Base-by-base conservation (phyloP, 2,329 filamentous ascomycete genomes). In the Sordariomycetes sp. region DNA sequence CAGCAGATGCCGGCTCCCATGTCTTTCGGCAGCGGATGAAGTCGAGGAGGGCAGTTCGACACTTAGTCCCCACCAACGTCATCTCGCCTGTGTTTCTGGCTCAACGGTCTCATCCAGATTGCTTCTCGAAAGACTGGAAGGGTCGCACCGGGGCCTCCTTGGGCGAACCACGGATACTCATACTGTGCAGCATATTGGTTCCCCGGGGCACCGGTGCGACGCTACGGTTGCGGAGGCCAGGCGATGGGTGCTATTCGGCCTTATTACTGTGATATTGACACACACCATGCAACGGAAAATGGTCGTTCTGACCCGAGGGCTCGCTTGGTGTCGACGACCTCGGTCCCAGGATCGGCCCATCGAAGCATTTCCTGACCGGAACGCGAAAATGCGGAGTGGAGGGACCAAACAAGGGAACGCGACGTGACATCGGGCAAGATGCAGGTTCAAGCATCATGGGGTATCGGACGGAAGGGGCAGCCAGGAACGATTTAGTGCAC, bases 91-190 rank as follows among this genome's bases (percentile, higher is more conserved):
- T 20, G 10, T 48, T 25, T 48, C 35, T 45, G 36, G n/a, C 17
- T 42, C 22, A 42, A 42, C 54, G 54, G 54, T 35, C 34, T 51
- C 34, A 34, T 50, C 1, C 45, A 50, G 35, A 56, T 56, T 56
- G 54, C 54, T 56, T 56, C 54, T 56, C 34, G 54, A 56, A 56
- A 51, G 34, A 48, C 25, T 32, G 39, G 39, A 51, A 56, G 54
- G 45, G 45, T 50, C n/a, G 45, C 45, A 50, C 45, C 20, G 45
- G n/a, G n/a, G 45, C 45, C 39, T 7, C 24, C n/a, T n/a, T n/a
- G n/a, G n/a, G 45, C 45, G 20, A 12, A 12, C 45, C 45, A 22
- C 36, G 45, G 22, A 20, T 24, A 22, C n/a, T 50, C n/a, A 6
- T 50, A 22, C 45, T 50, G 45, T 24, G 45, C 17, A 6, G 45